Evolutionary conservation across 1,284 basidiomycete genomes (phyloP), one percentile per base, ranked within the genome.

Genomic region (Boletus semigastroideus): DNA sequence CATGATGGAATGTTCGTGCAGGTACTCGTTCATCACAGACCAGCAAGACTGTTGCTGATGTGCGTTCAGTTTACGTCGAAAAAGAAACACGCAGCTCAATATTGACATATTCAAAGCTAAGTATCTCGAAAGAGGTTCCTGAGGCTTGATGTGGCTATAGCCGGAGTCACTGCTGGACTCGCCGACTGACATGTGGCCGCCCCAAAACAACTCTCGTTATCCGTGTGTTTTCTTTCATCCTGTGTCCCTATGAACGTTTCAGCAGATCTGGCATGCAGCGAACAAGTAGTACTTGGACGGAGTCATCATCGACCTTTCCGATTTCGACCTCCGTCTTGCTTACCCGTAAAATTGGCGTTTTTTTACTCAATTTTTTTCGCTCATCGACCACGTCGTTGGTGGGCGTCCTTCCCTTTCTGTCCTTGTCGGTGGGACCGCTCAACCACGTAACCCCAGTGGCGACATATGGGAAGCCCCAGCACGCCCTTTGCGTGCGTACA

Each of bases 401-500:
- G 25, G 31, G 40, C 22, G 46, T 40, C 34, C 13, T 42, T 46
- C 55, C 34, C 27, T 52, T 58, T 60, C 31, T 20, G 62, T 49
- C 41, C 43, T 49, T 42, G 62, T 65, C 46, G 49, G 49, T 33
- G 56, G 51, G 37, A 27, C 17, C 40, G 22, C 27, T 39, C 43
- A 41, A 59, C 53, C 25, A 53, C 46, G 58, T 55, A 56, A 52
- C 53, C 16, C 13, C 49, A 43, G 39, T 50, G 52, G 61, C 49
- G 49, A 55, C 52, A 56, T 55, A 56, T 22, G 44, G 51, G 60
- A 53, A 64, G 57, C 38, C 41, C 36, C 49, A 42, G 55, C 63
- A 65, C 61, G 66, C 63, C 60, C 49, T 57, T 68, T 65, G 66
- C 56, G 61, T 48, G 53, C 61, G 63, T 52, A 54, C 48, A 53